Conservation (phyloP, 768 basidiomycete species). For the Hypsizygus marmoreus region DNA sequence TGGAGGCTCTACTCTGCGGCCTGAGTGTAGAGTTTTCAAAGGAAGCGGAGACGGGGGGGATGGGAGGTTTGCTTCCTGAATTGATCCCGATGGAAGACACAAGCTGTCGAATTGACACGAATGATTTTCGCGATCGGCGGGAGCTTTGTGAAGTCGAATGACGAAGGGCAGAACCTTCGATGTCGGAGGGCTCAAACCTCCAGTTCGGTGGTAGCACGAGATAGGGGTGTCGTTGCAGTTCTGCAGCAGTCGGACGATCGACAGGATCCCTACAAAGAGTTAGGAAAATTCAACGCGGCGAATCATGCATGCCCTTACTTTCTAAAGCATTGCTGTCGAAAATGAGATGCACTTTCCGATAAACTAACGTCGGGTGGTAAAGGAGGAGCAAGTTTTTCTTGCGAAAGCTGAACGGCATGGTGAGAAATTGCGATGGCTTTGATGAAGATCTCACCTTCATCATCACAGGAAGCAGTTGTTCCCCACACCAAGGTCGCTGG, state of each 20-base stretch:
- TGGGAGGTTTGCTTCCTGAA: neutral
- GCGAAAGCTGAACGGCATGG: slow-evolving; percentile 52
- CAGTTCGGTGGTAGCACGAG: slow-evolving; percentile 57
- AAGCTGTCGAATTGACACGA: slow-evolving; percentile 4
- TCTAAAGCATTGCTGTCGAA: slow-evolving; percentile 77
- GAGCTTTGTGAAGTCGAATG: slow-evolving; percentile 11
- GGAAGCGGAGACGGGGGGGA: slow-evolving; percentile 2
- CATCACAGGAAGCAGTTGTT: slow-evolving; percentile 76
- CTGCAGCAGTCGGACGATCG: slow-evolving; percentile 65
- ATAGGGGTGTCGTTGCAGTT: slow-evolving; percentile 68
- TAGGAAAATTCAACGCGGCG: neutral
- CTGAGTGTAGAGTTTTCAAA: slow-evolving; percentile 1
- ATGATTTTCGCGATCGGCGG: slow-evolving; percentile 9
- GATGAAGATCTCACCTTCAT: slow-evolving; percentile 57
- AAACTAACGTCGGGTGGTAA: slow-evolving; percentile 69
- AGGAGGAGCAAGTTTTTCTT: slow-evolving; percentile 70
- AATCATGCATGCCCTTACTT: slow-evolving; percentile 43
- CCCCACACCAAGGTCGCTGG: slow-evolving; percentile 81
- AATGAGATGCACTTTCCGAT: slow-evolving; percentile 64
- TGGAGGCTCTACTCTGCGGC: neutral
- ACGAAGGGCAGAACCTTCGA: slow-evolving; percentile 4
- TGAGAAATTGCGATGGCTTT: neutral
- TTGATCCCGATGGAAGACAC: neutral
- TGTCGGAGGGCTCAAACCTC: slow-evolving; percentile 30
- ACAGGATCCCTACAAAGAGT: slow-evolving; percentile 56